These are phyloP conservation scores for Geotrichum citri-aurantii DNA, from an alignment of 1,139 yeast species.

Conservation along the genomic window DNA sequence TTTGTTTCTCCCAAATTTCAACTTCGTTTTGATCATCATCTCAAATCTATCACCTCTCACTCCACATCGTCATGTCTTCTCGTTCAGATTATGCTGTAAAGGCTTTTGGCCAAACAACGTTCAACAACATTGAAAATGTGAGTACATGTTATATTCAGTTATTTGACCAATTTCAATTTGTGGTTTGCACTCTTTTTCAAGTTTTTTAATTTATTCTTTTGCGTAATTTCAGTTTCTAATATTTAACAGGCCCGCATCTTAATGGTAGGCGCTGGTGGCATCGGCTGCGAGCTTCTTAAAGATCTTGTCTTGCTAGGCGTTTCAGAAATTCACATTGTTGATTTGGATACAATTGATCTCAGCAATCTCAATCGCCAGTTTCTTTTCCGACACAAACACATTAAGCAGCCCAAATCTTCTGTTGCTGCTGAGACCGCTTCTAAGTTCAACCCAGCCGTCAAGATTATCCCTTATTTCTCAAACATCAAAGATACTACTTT, in stretches of 20 bases:
- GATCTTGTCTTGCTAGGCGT: conserved; percentile 78
- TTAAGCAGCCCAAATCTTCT: conserved; percentile 74
- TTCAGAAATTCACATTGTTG: conserved; percentile 88
- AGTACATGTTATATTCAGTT: too few species aligned
- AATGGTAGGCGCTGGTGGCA: conserved; percentile 98
- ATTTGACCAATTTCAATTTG: too few species aligned
- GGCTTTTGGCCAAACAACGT: conserved; percentile 22
- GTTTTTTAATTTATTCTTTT: background rate
- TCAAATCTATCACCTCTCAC: background rate
- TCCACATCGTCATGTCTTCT: background rate
- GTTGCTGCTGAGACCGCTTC: conserved; percentile 79
- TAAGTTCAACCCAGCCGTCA: conserved; percentile 67
- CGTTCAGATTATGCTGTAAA: conserved; percentile 19
- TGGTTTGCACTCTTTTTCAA: background rate
- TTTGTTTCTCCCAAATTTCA: background rate
- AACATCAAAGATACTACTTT: conserved; percentile 72
- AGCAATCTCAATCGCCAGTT: conserved; percentile 92
- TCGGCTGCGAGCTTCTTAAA: conserved; percentile 91
- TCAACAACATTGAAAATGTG: conserved; percentile 20
- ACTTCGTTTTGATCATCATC: background rate
- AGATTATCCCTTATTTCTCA: conserved; percentile 75
- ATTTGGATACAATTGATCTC: conserved; percentile 87
- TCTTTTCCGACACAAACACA: conserved; percentile 77
- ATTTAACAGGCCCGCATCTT: conserved; percentile 44
- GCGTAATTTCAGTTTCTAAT: background rate